Conservation (phyloP, 2,329 filamentous ascomycete species). For the Dactylellina sp. region DNA sequence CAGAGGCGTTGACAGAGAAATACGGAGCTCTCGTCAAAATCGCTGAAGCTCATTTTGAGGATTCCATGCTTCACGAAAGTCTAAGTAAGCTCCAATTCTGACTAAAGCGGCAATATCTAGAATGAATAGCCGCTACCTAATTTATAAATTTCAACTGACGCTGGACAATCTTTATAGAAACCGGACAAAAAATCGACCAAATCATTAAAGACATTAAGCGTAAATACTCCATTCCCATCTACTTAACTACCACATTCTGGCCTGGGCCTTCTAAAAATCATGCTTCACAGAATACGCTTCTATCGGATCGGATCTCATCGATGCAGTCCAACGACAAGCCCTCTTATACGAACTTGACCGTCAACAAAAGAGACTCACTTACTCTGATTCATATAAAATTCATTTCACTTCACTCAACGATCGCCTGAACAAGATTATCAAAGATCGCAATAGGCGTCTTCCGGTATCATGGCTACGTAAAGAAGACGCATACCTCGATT, state of each 20-base stretch:
- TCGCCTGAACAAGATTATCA: conserved; percentile 30
- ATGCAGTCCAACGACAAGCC: conserved; percentile 19
- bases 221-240: conserved; percentile 5
- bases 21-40: conserved; percentile 35
- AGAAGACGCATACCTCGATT: conserved; percentile 28
- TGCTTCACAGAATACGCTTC: conserved; percentile 19
- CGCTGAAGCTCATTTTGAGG: conserved; percentile 34
- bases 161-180: conserved; percentile 12
- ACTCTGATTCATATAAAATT: conserved; percentile 23
- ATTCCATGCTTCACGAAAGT: conserved; percentile 32
- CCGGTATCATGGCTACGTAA: conserved; percentile 27
- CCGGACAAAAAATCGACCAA: conserved; percentile 31
- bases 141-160: too few species aligned
- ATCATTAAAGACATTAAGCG: conserved; percentile 26
- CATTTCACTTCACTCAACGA: conserved; percentile 30
- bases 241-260: neutral
- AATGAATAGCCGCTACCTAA: too few species aligned
- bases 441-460: conserved; percentile 14
- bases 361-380: conserved; percentile 10
- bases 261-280: neutral
- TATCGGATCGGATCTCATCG: conserved; percentile 15
- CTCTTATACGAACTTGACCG: conserved; percentile 31
- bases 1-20: conserved; percentile 18
- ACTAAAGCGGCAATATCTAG: too few species aligned
- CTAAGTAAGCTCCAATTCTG: conserved; percentile 19